Base-by-base conservation (phyloP, 1,284 basidiomycete genomes). In the Wolfiporia cocos region DNA sequence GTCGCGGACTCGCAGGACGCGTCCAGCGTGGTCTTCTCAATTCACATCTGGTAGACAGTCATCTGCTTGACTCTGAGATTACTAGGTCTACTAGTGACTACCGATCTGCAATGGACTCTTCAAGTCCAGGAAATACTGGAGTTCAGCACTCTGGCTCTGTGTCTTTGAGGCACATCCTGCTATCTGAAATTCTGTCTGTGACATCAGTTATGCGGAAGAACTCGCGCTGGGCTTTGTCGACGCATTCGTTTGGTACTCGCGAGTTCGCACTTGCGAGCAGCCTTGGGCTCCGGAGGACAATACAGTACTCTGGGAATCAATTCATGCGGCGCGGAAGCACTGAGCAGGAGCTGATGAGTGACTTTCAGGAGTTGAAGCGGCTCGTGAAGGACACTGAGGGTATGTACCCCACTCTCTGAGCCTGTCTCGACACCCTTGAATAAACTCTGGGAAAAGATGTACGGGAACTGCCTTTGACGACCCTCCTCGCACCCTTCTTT, bases 141-240 rank as follows among this genome's bases (percentile, higher is more conserved):
- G 11, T 21, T n/a, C 19, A n/a, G 11, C 23, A 30, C 39, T 22
- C 24, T 34, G 32, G 19, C 14, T 17, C 52, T n/a, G 69, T 81
- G 39, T 76, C 82, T 28, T 66, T 72, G 28, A 81, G 81, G 47
- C 89, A 94, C 73, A 78, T 94, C 35, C 63, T 95, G 20, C 76
- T 85, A 49, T 83, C 89, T 29, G 94, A 98, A 71, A 89, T 97
- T 50, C 75, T 94, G 42, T 76, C 91, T 10, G 89, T 99, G 53
- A 96, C 92, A 31, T 92, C 92, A 3, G 78, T 82, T n/a, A 96
- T 99, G 91, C 88, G 95, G 62, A 92, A 94, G 69, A 95, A 95
- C 66, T 91, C 92, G 37, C 81, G 92, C 38, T 95, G 92, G 92
- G 85, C 92, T 12, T 76, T 85, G 17, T 75, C 76, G 35, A 70